Evolutionary conservation across 1,139 yeast genomes (phyloP).

Genomic region (Casaregolazyma suthepensis): DNA sequence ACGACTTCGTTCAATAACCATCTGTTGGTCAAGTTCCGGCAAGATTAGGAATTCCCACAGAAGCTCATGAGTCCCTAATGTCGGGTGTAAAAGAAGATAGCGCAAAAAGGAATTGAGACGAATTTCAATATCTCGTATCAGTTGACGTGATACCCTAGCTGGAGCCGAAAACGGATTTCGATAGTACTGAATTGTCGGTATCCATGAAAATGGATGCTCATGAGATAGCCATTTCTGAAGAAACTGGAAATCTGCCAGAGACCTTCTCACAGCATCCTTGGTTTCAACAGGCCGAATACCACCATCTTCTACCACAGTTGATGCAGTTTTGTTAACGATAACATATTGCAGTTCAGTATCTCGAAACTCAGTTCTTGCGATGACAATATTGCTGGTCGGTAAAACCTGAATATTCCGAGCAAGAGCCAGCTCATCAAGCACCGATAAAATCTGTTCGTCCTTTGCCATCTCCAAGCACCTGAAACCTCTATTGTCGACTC

Average conservation of each 20-base stretch:
- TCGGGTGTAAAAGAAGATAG: slow-evolving; percentile 35
- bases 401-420: slow-evolving; percentile 17
- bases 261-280: not conserved
- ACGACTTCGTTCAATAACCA: slow-evolving; percentile 31
- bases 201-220: slow-evolving; percentile 35
- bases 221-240: slow-evolving; percentile 34
- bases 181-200: slow-evolving; percentile 29
- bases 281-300: not conserved
- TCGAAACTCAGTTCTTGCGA: slow-evolving; percentile 11
- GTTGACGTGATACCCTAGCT: slow-evolving; percentile 31
- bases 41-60: slow-evolving; percentile 43
- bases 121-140: slow-evolving; percentile 45
- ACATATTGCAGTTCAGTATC: slow-evolving; percentile 13
- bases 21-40: slow-evolving; percentile 33
- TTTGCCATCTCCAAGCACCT: slow-evolving; percentile 48
- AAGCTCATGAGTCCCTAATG: slow-evolving; percentile 33
- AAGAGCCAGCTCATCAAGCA: slow-evolving; percentile 37
- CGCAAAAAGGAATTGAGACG: slow-evolving; percentile 44
- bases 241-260: slow-evolving; percentile 38
- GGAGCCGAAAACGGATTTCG: slow-evolving; percentile 33
- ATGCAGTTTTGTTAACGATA: slow-evolving; percentile 9
- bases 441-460: slow-evolving; percentile 40
- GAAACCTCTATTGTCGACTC: slow-evolving; percentile 30
- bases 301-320: slow-evolving; percentile 1
- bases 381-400: slow-evolving; percentile 18